A percentile compares a stretch with the other conserved stretches of the same genome.
phyloP scores from a whole-genome alignment of 768 basidiomycete species.

The Antrodiella citrinella region DNA sequence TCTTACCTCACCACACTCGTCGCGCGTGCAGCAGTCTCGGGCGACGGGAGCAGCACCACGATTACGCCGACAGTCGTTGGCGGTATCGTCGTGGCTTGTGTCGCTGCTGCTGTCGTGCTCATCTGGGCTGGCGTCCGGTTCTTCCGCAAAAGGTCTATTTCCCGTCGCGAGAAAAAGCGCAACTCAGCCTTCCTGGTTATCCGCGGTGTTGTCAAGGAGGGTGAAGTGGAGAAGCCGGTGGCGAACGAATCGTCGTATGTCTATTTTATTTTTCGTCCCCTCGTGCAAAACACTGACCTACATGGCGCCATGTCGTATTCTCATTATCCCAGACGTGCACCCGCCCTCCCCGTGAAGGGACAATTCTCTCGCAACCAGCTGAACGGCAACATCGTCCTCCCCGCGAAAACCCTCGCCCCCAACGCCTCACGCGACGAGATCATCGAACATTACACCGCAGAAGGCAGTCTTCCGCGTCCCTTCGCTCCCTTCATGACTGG shows the following conservation, averaged over 20 bases:
- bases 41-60: conserved; percentile 10
- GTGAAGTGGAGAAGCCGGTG: conserved; percentile 12
- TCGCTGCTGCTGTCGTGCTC: conserved; percentile 29
- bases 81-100: conserved; percentile 41
- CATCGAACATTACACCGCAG: conserved; percentile 34
- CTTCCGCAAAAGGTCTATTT: conserved; percentile 32
- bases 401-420: conserved; percentile 42
- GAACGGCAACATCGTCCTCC: conserved; percentile 33
- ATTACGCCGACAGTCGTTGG: conserved; percentile 34
- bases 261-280: not conserved
- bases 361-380: conserved; percentile 37
- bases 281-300: conserved; percentile 5
- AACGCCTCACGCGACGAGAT: conserved; percentile 33
- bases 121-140: conserved; percentile 37
- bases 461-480: conserved; percentile 33
- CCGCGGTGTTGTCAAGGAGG: conserved; percentile 36
- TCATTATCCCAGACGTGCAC: too few relatives aligned
- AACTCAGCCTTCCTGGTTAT: conserved; percentile 40
- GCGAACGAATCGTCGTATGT: conserved; percentile 7
- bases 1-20: conserved; percentile 1
- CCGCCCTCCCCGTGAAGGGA: conserved; percentile 10
- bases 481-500: conserved; percentile 28
- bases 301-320: not conserved
- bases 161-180: conserved; percentile 28
- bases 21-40: conserved; percentile 1